Percentiles rank a stretch among this genome's conserved stretches.
Evolutionary conservation across 2,329 filamentous ascomycete genomes (phyloP).

Genomic region (Colletotrichum sp.): DNA sequence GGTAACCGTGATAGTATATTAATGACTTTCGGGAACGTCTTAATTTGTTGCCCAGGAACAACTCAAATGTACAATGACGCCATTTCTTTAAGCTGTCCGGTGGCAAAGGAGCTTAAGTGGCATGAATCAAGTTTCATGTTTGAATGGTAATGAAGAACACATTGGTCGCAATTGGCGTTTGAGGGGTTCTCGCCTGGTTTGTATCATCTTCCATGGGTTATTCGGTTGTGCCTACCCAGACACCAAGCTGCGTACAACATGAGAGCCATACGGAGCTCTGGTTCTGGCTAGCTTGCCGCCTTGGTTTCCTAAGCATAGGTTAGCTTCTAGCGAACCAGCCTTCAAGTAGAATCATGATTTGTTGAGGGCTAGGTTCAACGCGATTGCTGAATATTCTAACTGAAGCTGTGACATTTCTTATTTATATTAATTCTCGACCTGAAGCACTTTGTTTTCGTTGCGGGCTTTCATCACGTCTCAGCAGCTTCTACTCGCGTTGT

Average conservation of each 20-base stretch:
- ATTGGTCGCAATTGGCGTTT: background rate
- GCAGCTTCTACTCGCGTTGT: background rate
- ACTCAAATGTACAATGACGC: too few relatives aligned
- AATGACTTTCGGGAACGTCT: rapidly evolving
- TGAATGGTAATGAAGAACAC: rapidly evolving
- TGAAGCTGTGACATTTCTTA: rapidly evolving
- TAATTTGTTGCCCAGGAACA: rapidly evolving
- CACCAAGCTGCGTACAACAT: too few relatives aligned
- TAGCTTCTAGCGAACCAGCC: background rate
- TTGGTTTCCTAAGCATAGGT: rapidly evolving
- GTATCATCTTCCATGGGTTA: background rate
- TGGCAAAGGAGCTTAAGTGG: background rate
- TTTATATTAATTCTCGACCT: background rate
- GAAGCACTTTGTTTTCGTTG: rapidly evolving
- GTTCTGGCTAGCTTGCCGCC: background rate
- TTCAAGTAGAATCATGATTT: background rate
- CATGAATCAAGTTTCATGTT: rapidly evolving
- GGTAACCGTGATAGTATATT: background rate
- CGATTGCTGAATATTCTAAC: background rate
- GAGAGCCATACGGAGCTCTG: background rate
- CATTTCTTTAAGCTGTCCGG: too few relatives aligned
- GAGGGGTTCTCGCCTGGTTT: background rate
- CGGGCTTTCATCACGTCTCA: background rate
- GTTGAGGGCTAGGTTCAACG: background rate
- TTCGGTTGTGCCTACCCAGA: background rate